phyloP scores from a whole-genome alignment of 306 rosid species.

The Glycine tomentella region DNA sequence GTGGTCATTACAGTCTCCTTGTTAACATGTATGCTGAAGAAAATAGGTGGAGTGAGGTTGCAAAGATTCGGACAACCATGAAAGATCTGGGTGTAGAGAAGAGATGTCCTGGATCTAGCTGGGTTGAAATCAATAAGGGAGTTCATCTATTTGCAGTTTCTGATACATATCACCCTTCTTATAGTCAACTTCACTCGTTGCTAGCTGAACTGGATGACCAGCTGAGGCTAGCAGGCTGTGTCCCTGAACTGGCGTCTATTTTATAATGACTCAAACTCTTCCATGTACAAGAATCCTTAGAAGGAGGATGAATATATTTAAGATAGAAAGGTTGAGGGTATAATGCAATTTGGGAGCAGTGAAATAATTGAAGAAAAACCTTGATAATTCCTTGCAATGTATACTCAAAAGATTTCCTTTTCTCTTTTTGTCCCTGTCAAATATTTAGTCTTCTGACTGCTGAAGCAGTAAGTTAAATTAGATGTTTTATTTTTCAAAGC shows the following conservation, averaged over 20 bases:
- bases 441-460: neutral
- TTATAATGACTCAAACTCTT: constrained; percentile 25
- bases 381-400: constrained; percentile 12
- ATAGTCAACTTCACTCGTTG: constrained; percentile 53
- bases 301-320: constrained; percentile 21
- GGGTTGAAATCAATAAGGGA: constrained; percentile 69
- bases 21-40: constrained; percentile 74
- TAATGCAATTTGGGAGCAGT: neutral
- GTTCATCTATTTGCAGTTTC: constrained; percentile 70
- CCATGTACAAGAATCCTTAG: neutral
- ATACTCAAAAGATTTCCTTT: neutral
- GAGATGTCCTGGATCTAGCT: constrained; percentile 78
- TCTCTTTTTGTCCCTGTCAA: neutral
- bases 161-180: constrained; percentile 65
- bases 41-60: constrained; percentile 72
- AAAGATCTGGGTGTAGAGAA: constrained; percentile 74
- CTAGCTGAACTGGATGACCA: constrained; percentile 65
- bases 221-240: constrained; percentile 58
- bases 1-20: constrained; percentile 72
- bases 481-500: no score
- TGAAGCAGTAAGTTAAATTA: no score
- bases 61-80: constrained; percentile 64
- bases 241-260: constrained; percentile 50
- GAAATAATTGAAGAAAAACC: constrained; percentile 14
- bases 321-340: neutral